Percentiles rank a stretch among this genome's conserved stretches.
Conservation (phyloP, 208 protist species). For the Leptomonas seymouri region DNA sequence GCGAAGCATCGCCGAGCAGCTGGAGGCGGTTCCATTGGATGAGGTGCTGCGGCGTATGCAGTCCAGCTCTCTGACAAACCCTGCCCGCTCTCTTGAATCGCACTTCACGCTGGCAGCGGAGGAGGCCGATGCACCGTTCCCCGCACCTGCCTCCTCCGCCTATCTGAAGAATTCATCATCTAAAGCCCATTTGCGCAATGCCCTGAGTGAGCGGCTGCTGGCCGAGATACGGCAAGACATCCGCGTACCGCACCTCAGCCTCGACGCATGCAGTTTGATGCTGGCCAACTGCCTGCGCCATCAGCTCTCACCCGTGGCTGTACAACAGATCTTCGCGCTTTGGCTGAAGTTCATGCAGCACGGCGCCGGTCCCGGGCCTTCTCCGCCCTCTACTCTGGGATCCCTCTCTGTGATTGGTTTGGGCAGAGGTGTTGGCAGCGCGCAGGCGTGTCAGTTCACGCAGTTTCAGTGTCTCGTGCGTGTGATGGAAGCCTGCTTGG, state of each 20-base stretch:
- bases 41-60: constrained; percentile 79
- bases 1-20: constrained; percentile 31
- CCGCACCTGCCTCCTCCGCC: not conserved
- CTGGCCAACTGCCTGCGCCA: constrained; percentile 73
- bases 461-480: constrained; percentile 54
- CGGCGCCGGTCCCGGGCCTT: not conserved
- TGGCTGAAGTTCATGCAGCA: constrained; percentile 24
- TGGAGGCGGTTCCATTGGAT: constrained; percentile 56
- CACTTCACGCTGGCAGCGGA: constrained; percentile 48
- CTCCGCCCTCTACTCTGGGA: not conserved
- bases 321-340: constrained; percentile 26
- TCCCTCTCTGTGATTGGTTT: constrained; percentile 18
- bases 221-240: constrained; percentile 26
- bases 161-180: not conserved
- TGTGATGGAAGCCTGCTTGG: constrained; percentile 67
- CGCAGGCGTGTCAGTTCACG: not conserved
- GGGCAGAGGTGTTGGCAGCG: constrained; percentile 3
- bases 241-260: constrained; percentile 16
- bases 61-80: constrained; percentile 70
- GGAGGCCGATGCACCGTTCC: not conserved
- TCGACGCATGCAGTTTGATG: constrained; percentile 64
- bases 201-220: constrained; percentile 26
- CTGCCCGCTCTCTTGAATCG: constrained; percentile 60
- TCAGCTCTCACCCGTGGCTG: constrained; percentile 35
- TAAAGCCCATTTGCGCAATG: constrained; percentile 11